Conservation (phyloP, 257 asterid species). For the Solanum okadae region DNA sequence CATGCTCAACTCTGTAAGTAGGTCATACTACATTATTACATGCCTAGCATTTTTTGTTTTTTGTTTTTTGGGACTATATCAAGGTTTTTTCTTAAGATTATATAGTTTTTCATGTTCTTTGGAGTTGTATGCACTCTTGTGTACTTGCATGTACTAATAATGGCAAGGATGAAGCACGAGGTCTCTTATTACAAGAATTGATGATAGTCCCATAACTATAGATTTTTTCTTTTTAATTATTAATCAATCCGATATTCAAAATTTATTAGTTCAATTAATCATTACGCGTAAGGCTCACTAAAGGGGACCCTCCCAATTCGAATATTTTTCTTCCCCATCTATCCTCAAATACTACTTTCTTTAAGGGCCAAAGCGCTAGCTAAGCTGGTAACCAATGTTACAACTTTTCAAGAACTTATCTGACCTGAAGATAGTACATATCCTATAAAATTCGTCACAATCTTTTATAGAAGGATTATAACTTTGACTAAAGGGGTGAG, state of each 20-base stretch:
- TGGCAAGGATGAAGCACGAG: not conserved
- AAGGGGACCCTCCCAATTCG: too few relatives aligned
- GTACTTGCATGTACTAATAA: not conserved
- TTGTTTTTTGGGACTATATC: not conserved
- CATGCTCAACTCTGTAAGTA: not conserved
- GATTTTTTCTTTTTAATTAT: not conserved
- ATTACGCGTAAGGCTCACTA: not conserved
- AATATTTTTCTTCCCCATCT: too few relatives aligned
- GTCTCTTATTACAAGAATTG: not conserved
- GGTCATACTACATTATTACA: not conserved
- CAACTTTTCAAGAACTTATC: too few relatives aligned
- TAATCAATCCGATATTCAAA: not conserved
- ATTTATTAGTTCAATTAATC: not conserved
- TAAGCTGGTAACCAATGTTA: too few relatives aligned
- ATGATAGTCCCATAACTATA: not conserved
- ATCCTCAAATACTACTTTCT: too few relatives aligned
- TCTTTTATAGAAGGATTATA: too few relatives aligned
- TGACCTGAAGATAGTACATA: too few relatives aligned
- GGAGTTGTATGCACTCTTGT: not conserved
- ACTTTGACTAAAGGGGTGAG: not conserved
- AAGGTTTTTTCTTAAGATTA: not conserved
- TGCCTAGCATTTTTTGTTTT: not conserved
- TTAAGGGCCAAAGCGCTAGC: too few relatives aligned
- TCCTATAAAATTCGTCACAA: not conserved
- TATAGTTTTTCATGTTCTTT: not conserved